Conservation (phyloP, 1,139 yeast genomes). For the Yamadazyma jaroonii region DNA sequence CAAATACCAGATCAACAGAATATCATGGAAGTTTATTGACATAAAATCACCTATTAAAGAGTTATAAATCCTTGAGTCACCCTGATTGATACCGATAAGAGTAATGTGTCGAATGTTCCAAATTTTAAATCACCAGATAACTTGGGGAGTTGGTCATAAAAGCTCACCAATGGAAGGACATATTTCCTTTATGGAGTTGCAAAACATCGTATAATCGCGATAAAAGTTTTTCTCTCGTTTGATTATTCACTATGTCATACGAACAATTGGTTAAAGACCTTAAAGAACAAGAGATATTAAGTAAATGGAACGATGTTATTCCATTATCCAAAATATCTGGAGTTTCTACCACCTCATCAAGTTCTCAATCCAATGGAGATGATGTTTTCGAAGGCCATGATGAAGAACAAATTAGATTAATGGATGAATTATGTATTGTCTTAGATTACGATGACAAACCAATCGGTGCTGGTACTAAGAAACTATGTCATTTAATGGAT, state of each 20-base stretch:
- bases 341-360: conserved; percentile 27
- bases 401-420: conserved; percentile 86
- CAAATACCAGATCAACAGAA: not conserved
- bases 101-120: not conserved
- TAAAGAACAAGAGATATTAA: conserved; percentile 46
- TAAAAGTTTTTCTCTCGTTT: conserved; percentile 5
- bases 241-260: conserved; percentile 8
- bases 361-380: conserved; percentile 15
- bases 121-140: too few relatives aligned
- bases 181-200: not conserved
- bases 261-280: conserved; percentile 48
- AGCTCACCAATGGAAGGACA: too few relatives aligned
- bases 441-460: conserved; percentile 85
- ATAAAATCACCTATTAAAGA: too few relatives aligned
- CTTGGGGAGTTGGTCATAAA: too few relatives aligned
- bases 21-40: too few relatives aligned
- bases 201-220: conserved; percentile 8
- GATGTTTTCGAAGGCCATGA: conserved; percentile 77
- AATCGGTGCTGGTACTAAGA: conserved; percentile 91
- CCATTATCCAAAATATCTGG: conserved; percentile 51
- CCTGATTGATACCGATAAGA: not conserved
- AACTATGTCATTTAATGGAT: conserved; percentile 85
- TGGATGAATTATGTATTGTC: conserved; percentile 97
- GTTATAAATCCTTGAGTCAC: too few relatives aligned
- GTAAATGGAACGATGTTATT: conserved; percentile 62